phyloP scores from a whole-genome alignment of 306 rosid genomes.

The Psophocarpus tetragonolobus region DNA sequence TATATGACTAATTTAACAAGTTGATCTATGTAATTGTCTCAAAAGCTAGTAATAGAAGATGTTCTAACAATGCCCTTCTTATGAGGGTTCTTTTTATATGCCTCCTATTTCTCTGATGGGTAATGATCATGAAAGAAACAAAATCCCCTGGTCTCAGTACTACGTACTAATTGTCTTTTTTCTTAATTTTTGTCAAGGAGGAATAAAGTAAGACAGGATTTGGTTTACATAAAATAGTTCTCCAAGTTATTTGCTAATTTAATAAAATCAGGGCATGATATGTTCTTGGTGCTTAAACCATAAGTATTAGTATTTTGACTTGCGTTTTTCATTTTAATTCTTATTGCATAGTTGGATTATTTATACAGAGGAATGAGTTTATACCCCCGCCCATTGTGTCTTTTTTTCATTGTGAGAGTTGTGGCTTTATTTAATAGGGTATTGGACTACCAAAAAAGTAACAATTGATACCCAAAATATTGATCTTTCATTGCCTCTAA shows the following conservation, averaged over 20 bases:
- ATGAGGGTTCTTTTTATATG: conserved; percentile 12
- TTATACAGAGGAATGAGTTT: conserved; percentile 20
- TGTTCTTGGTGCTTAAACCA: conserved; percentile 18
- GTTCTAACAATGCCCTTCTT: conserved; percentile 5
- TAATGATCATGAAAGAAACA: background rate
- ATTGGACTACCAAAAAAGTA: conserved; percentile 28
- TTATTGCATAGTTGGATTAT: conserved; percentile 22
- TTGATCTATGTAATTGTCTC: conserved; percentile 18
- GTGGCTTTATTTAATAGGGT: background rate
- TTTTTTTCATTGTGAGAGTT: conserved; percentile 3
- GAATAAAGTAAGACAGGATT: conserved; percentile 5
- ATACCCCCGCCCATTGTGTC: background rate
- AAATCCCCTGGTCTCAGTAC: conserved; percentile 12
- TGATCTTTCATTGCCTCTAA: background rate
- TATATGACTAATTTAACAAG: conserved; percentile 13
- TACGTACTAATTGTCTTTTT: background rate
- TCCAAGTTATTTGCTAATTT: background rate
- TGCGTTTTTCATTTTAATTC: conserved; percentile 20
- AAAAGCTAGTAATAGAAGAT: conserved; percentile 2
- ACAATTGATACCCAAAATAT: conserved; percentile 9
- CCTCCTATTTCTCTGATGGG: conserved; percentile 7
- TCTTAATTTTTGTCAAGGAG: background rate
- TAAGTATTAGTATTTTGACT: conserved; percentile 11
- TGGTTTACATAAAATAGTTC: conserved; percentile 31
- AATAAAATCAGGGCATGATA: conserved; percentile 21